phyloP scores from a whole-genome alignment of 352 stramenopile genomes.

The Globisporangium splendens region DNA sequence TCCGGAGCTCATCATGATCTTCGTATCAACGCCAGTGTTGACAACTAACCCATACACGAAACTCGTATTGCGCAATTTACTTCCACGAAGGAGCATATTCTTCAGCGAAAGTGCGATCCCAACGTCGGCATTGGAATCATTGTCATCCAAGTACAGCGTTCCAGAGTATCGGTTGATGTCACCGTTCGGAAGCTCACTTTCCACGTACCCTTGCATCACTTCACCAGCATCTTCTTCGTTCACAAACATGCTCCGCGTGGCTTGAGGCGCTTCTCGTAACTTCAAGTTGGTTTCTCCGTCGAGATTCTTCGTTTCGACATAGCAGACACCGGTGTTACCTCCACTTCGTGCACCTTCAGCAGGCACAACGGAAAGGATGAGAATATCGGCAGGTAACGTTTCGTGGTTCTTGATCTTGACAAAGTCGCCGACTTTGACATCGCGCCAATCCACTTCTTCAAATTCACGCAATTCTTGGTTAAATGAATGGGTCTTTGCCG shows the following conservation, averaged over 20 bases:
- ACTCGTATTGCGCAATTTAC: slow-evolving; percentile 88
- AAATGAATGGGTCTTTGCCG: slow-evolving; percentile 56
- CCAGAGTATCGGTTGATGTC: slow-evolving; percentile 82
- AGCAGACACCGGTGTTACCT: slow-evolving; percentile 76
- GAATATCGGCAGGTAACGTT: slow-evolving; percentile 72
- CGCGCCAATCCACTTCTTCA: slow-evolving; percentile 79
- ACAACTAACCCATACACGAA: slow-evolving; percentile 89
- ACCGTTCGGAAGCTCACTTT: slow-evolving; percentile 76
- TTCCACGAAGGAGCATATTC: slow-evolving; percentile 90
- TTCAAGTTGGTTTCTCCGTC: slow-evolving; percentile 88
- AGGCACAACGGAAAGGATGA: slow-evolving; percentile 75
- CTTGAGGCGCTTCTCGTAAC: slow-evolving; percentile 59
- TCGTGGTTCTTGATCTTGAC: slow-evolving; percentile 84
- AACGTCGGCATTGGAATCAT: slow-evolving; percentile 34
- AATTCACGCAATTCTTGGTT: slow-evolving; percentile 82
- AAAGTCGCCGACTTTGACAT: slow-evolving; percentile 79
- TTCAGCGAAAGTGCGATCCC: slow-evolving; percentile 69
- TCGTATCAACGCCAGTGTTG: slow-evolving; percentile 91
- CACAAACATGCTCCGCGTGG: slow-evolving; percentile 62
- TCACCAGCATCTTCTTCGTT: slow-evolving; percentile 65
- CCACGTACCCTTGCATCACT: slow-evolving; percentile 62
- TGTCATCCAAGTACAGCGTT: slow-evolving; percentile 60
- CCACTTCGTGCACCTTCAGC: slow-evolving; percentile 51
- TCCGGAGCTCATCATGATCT: slow-evolving; percentile 90
- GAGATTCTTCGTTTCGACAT: slow-evolving; percentile 89